Evolutionary conservation across 257 asterid genomes (phyloP).

Genomic region (Paraleonurus japonicus): DNA sequence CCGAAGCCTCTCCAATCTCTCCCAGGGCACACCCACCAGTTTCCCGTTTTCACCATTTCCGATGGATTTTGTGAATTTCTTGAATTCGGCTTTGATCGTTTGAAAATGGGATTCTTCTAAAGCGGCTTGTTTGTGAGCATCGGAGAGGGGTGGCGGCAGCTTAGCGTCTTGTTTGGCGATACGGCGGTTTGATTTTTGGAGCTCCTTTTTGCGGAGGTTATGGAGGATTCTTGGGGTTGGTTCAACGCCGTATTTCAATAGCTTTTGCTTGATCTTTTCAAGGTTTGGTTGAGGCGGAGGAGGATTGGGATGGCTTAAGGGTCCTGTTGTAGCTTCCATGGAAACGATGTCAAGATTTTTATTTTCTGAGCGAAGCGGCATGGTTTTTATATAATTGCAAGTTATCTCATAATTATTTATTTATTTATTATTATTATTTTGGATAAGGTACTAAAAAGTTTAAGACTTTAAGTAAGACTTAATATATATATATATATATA

Average conservation of each 20-base stretch:
- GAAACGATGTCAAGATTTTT: constrained; percentile 1
- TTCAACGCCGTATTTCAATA: constrained; percentile 48
- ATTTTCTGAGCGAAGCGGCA: constrained; percentile 8
- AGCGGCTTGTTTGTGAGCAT: constrained; percentile 43
- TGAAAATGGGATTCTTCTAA: constrained; percentile 64
- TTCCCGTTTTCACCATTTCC: constrained; percentile 30
- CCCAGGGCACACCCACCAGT: constrained; percentile 91
- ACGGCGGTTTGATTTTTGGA: constrained; percentile 80
- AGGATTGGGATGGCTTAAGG: constrained; percentile 47
- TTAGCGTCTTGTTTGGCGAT: constrained; percentile 58
- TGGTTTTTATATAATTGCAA: background rate
- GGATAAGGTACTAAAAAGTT: too few species aligned
- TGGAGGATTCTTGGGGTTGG: constrained; percentile 89
- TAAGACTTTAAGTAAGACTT: too few species aligned
- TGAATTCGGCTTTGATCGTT: constrained; percentile 65
- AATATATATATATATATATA: too few species aligned
- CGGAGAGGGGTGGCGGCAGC: constrained; percentile 48
- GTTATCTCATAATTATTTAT: background rate
- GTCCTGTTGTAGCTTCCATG: constrained; percentile 78
- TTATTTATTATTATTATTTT: too few species aligned
- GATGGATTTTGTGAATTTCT: constrained; percentile 42
- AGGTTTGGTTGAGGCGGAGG: constrained; percentile 44
- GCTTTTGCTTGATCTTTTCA: constrained; percentile 55
- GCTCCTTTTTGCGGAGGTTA: constrained; percentile 79
- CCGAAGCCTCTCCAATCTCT: constrained; percentile 60